Conservation (phyloP, 208 protist genomes). For the Trypanosomatidae sp. region DNA sequence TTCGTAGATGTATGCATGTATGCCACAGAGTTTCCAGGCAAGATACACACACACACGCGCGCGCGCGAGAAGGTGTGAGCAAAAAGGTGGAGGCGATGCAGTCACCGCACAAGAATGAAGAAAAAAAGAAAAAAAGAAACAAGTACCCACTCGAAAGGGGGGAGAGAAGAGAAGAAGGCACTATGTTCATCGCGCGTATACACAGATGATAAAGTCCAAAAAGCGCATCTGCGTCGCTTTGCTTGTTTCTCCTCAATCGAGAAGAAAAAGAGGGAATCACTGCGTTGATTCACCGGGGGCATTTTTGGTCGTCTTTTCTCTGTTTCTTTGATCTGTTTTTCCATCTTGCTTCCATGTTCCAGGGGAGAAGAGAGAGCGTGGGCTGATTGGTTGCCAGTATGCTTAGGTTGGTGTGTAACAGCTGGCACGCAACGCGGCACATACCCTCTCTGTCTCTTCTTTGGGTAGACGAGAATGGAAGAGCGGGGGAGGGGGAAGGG, state of each 20-base stretch:
- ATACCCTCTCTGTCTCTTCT: neutral
- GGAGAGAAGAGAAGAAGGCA: neutral
- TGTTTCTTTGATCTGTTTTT: neutral
- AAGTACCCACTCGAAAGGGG: neutral
- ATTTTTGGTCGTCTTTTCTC: neutral
- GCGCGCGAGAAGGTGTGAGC: neutral
- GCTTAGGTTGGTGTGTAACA: neutral
- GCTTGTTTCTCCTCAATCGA: neutral
- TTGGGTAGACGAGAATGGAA: neutral
- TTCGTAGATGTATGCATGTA: neutral
- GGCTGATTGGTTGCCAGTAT: neutral
- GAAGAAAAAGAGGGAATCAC: neutral
- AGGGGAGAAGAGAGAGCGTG: neutral
- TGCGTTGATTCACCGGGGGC: neutral
- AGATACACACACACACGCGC: slow-evolving; percentile 1
- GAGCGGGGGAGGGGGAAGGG: neutral
- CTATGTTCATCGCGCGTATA: neutral
- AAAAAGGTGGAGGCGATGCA: neutral
- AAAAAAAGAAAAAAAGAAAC: neutral
- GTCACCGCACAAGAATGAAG: neutral
- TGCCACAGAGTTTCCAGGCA: neutral
- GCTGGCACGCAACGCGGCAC: neutral
- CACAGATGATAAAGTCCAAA: neutral
- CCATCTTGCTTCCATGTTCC: neutral
- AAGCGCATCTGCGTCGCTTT: neutral